Percentiles rank a stretch among this genome's conserved stretches.
Evolutionary conservation across 371 early-diverging fungal genomes (phyloP).

Genomic region (Mortierella sp.): DNA sequence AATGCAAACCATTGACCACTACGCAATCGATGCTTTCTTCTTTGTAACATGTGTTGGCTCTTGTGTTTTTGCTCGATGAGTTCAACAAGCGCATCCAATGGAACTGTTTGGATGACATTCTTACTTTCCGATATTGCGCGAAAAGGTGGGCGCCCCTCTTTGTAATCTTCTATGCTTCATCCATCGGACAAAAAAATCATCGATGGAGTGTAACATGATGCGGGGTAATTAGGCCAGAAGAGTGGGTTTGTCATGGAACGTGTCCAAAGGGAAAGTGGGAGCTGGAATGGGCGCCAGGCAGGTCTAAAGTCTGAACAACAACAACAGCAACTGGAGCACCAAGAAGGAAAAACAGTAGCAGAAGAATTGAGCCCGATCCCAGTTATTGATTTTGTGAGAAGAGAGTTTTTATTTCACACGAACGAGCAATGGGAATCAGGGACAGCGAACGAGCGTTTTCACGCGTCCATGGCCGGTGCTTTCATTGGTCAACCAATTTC

Average conservation of each 20-base stretch:
- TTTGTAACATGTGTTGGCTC: conserved; percentile 4
- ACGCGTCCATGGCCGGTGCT: background rate
- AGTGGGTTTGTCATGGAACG: background rate
- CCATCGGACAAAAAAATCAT: background rate
- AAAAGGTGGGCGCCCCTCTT: background rate
- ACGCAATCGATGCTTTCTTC: background rate
- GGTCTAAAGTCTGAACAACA: background rate
- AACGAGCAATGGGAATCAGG: background rate
- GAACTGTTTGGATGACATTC: background rate
- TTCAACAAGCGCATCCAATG: background rate
- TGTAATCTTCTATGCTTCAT: background rate
- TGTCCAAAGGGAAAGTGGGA: background rate
- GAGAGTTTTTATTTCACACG: background rate
- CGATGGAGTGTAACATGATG: background rate
- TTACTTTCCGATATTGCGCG: conserved; percentile 3
- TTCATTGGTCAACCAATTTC: background rate
- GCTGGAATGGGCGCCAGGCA: background rate
- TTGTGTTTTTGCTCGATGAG: background rate
- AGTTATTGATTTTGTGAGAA: background rate
- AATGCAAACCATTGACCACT: background rate
- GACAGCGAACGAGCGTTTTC: conserved; percentile 6
- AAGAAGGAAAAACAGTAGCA: background rate
- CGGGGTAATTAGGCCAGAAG: background rate
- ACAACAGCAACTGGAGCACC: too few species aligned
- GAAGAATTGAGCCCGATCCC: background rate